phyloP scores from a whole-genome alignment of 176 grass and related monocot species.

The Carex parvula region DNA sequence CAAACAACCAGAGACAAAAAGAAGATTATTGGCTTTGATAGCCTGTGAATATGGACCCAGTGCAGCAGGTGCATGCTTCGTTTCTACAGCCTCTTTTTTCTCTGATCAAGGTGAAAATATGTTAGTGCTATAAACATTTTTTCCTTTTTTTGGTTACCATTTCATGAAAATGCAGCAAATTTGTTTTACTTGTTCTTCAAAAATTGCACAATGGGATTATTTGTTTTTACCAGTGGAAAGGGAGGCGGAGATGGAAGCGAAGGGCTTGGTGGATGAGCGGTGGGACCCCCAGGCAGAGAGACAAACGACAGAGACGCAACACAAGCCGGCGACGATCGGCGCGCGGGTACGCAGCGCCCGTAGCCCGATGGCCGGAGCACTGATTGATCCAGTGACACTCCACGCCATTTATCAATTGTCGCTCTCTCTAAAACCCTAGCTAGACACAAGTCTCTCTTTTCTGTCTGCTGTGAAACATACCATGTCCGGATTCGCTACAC shows the following conservation, averaged over 20 bases:
- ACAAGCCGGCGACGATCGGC: slow-evolving; percentile 34
- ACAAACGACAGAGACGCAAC: slow-evolving; percentile 33
- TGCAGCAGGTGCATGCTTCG: slow-evolving; percentile 80
- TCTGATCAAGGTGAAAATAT: slow-evolving; percentile 26
- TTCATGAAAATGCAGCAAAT: not conserved
- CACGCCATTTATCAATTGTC: slow-evolving; percentile 42
- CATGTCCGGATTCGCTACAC: not conserved
- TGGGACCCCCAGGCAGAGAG: not conserved
- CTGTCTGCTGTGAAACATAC: not conserved
- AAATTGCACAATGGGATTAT: not conserved
- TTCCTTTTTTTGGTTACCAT: not conserved
- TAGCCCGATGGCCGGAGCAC: slow-evolving; percentile 33
- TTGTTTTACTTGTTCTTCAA: not conserved
- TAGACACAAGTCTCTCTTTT: not conserved
- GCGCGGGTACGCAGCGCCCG: not conserved
- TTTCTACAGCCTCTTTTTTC: slow-evolving; percentile 76
- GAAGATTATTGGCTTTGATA: slow-evolving; percentile 91
- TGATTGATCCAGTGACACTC: slow-evolving; percentile 33
- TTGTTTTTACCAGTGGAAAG: slow-evolving; percentile 36
- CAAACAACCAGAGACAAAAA: slow-evolving; percentile 88
- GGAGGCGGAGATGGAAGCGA: slow-evolving; percentile 41
- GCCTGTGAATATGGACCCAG: slow-evolving; percentile 94
- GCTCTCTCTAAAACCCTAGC: slow-evolving; percentile 3
- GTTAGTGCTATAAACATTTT: not conserved
- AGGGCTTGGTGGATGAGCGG: slow-evolving; percentile 17